Base-by-base conservation (phyloP, 2,329 filamentous ascomycete species). In the Thelonectria olida region DNA sequence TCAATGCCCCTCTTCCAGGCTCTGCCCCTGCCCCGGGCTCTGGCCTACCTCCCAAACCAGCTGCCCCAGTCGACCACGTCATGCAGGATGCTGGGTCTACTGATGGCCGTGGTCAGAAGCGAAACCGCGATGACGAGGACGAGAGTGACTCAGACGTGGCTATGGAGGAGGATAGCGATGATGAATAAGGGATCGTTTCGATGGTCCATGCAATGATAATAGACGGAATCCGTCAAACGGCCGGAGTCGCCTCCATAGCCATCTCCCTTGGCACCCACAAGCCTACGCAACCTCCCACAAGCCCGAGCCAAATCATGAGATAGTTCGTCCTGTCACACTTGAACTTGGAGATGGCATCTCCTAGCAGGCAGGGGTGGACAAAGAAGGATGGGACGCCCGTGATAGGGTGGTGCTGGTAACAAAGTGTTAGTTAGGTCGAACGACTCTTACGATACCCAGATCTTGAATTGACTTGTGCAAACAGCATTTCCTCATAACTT, bases 331-430 rank as follows among this genome's bases (percentile, higher is more conserved):
- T 81, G 73, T 82, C 76, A 69, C 86, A 88, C 68, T 85, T 79
- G 71, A 93, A 88, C 52, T 80, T 82, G 68, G 82, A 82, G 85
- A 98, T 91, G 53, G 92, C 91, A 66, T 95, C 90, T 57, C 91
- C 91, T 8, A 96, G 92, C 75, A 92, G 88, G 79, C 96, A 98
- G 22, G 96, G 95, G 79, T 99, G 96, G 69, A 98, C 85, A 78
- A 97, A 97, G 78, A 95, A 97, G 50, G 88, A 87, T 39, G 93
- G 92, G 60, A 89, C 78, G 54, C 90, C 91, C 59, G 89, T 92
- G 61, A 92, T 78, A 53, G 96, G 95, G 82, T 98, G 93, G 77
- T 96, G 89, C 88, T 95, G 78, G 74, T 70, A 66, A 59, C 59
- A 71, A 72, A 56, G 48, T 64, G 71, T 83, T 80, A 81, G 79